Base-by-base conservation (phyloP, 176 grass and related monocot species). In the Aegilops bicornis region DNA sequence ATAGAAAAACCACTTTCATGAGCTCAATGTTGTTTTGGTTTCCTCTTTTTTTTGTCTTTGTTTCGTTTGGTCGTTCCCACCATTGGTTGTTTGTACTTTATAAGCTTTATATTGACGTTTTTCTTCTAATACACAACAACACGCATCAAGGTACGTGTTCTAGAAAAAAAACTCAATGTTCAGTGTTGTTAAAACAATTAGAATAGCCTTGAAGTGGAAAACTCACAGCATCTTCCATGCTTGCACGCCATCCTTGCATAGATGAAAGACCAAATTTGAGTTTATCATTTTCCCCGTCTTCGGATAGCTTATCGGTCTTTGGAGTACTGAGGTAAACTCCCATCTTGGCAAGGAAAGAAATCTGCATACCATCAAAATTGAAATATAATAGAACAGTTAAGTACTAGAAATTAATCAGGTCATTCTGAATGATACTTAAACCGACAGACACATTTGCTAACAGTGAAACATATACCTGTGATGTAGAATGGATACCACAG, bases 201-300 rank as follows among this genome's bases (percentile, higher is more conserved):
- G 22, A 48, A 79, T 84, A 66, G 52, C 59, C 59, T 84, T 17
- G 35, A 20, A 68, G 71, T 77, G 47, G 48, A 36, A 88, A 82
- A 94, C 92, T 94, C 68, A 98, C 93, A 59, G 96, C 96, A 98
- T 98, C 93, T 87, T 98, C 96, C 96, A 95, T 98, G 86, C 10
- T 98, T 86, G 93, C 88, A 86, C 93, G 96, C 96, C 96, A 98
- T 76, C 93, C 93, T 94, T 98, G 96, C 96, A 98, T 98, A 71
- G 90, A 95, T 35, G 96, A 98, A 86, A 98, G 86, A 64, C 96
- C 96, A 88, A 95, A 95, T 43, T 72, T 91, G 66, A 98, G 70
- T 78, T 70, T 85, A 50, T 89, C 86, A 71, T 92, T 98, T 86
- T 91, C 91, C 67, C 93, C 91, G 1, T 94, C 87, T 30, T 95